phyloP scores from a whole-genome alignment of 768 basidiomycete species.

The Calocera cornea region DNA sequence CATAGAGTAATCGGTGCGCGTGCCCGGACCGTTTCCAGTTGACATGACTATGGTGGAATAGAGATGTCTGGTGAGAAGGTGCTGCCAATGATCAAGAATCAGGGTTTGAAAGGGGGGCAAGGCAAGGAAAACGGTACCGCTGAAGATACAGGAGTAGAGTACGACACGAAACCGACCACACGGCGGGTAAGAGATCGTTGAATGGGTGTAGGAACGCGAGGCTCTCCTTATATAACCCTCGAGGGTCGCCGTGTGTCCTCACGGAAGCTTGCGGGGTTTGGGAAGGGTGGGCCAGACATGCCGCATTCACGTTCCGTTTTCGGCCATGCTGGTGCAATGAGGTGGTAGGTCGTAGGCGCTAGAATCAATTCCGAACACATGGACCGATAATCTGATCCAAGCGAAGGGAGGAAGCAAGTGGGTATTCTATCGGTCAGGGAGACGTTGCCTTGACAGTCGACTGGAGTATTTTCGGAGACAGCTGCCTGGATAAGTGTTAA shows the following conservation, averaged over 20 bases:
- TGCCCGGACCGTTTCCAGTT: background rate
- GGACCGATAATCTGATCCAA: no score
- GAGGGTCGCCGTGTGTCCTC: background rate
- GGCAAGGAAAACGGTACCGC: no score
- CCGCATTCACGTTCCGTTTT: background rate
- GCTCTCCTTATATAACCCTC: background rate
- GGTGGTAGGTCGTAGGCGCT: background rate
- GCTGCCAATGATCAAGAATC: background rate
- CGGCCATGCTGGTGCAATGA: background rate
- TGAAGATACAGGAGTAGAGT: no score
- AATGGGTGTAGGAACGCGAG: background rate
- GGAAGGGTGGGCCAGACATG: background rate
- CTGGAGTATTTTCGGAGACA: no score
- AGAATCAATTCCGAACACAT: background rate
- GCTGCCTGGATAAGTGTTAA: no score
- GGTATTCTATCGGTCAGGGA: no score
- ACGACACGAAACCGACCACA: no score
- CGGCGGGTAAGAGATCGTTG: background rate
- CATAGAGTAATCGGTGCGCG: background rate
- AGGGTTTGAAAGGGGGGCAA: no score
- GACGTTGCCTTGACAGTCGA: no score
- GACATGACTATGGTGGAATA: background rate
- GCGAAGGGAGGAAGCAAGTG: no score
- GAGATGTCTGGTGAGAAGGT: background rate
- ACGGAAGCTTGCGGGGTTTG: constrained; percentile 1